Evolutionary conservation across 2,329 filamentous ascomycete genomes (phyloP), one percentile per base, ranked within the genome.

Genomic region (Exophiala xenobiotica): DNA sequence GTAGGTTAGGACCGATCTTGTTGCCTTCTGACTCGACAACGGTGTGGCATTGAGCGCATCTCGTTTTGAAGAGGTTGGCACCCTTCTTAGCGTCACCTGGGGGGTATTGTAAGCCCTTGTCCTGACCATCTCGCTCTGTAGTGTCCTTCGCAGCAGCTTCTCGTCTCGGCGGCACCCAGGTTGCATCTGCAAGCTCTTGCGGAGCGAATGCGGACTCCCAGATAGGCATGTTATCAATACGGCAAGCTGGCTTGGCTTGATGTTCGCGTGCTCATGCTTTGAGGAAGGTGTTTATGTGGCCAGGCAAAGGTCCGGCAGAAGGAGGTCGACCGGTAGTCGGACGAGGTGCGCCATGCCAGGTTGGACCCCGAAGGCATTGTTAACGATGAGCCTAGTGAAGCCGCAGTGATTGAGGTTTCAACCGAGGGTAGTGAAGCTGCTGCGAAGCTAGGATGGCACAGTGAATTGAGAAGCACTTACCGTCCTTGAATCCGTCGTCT

Each of bases 1-100:
- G 85, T 67, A 99, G 86, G 73, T 90, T 90, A 69, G 93, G 93
- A 72, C 93, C 93, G 76, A 96, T 89, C 86, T 97, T 97, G 90
- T 96, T 95, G 77, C 84, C 83, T 77, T 92, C 93, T 67, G 81
- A 87, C 61, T 80, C 81, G 77, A 95, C 90, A 73, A 96, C 80
- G 75, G 89, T 97, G 82, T 99, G 93, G 88, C 93, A 99, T 80
- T 96, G 90, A 64, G 89, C 88, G 81, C 93, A 99, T 74, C 93
- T 87, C 65, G 91, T 97, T 82, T 96, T 96, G 90, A 97, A 97
- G 73, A 97, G 89, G 81, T 86, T 88, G 77, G 90, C 92, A 83
- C 92, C 92, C 87, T 96, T 96, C 81, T 91, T 90, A 70, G 80
- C 69, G 76, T 96, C 90, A 81, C 90, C 91, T 96, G 69, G 45